These are phyloP conservation scores for Colletotrichum shisoi DNA, from an alignment of 2,329 filamentous ascomycete genomes.

Conservation along the genomic window DNA sequence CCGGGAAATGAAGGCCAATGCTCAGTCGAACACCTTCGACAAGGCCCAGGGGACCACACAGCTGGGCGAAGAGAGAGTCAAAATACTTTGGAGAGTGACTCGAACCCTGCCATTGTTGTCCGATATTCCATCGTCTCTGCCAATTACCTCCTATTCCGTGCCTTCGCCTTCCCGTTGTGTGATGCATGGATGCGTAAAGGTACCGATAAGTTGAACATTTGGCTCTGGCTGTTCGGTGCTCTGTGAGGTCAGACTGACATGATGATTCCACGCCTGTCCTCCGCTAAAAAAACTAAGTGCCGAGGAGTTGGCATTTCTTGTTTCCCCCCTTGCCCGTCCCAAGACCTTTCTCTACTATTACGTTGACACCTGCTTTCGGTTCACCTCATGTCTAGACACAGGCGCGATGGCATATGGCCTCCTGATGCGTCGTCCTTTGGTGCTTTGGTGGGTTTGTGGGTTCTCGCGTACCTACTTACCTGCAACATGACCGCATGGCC, in stretches of 20 bases:
- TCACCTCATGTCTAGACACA: neutral
- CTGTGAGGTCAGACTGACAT: slow-evolving; percentile 39
- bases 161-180: neutral
- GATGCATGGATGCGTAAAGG: neutral
- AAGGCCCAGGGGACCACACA: neutral
- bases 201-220: neutral
- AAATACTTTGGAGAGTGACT: neutral
- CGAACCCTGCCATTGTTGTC: neutral
- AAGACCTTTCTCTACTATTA: slow-evolving; percentile 15
- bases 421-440: slow-evolving; percentile 8
- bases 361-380: slow-evolving; percentile 24
- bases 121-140: neutral
- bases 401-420: neutral
- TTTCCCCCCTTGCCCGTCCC: slow-evolving; percentile 6
- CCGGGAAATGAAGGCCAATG: slow-evolving; percentile 9
- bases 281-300: slow-evolving; percentile 24
- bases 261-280: slow-evolving; percentile 28
- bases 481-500: neutral
- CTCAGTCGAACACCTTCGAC: neutral
- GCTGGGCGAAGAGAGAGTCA: neutral
- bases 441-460: neutral
- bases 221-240: neutral
- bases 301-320: slow-evolving; percentile 30
- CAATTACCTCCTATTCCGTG: neutral
- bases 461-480: neutral